A percentile compares a stretch with the other conserved stretches of the same genome.
Evolutionary conservation across 2,329 filamentous ascomycete species (phyloP).

Genomic region (Exophiala viscosa): DNA sequence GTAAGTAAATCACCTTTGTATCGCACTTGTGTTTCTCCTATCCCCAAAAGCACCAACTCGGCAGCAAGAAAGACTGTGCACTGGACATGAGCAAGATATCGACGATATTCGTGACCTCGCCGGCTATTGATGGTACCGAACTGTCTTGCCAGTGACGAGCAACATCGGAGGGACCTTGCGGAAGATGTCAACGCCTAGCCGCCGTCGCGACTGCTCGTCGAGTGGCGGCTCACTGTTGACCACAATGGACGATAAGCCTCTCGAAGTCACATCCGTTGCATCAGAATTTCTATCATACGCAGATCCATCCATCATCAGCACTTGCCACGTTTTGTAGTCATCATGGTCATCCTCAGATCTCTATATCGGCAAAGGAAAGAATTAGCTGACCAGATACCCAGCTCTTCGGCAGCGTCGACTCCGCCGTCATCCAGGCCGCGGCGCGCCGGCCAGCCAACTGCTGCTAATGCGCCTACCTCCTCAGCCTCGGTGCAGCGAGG

Average conservation of each 20-base stretch:
- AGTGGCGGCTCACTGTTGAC: background rate
- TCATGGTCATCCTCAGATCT: conserved; percentile 21
- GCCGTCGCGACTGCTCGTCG: background rate
- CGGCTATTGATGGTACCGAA: too few relatives aligned
- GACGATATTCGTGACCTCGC: too few relatives aligned
- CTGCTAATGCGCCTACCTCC: conserved; percentile 8
- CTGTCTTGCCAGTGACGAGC: too few relatives aligned
- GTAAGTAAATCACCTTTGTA: conserved; percentile 18
- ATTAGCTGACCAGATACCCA: conserved; percentile 18
- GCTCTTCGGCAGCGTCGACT: conserved; percentile 20
- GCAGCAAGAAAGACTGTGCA: background rate
- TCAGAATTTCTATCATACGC: too few relatives aligned
- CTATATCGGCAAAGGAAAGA: conserved; percentile 6
- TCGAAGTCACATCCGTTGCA: too few relatives aligned
- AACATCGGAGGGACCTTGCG: background rate
- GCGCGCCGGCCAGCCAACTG: conserved; percentile 32
- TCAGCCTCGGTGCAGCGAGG: conserved; percentile 21
- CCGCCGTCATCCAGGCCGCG: conserved; percentile 35
- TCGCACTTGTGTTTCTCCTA: background rate
- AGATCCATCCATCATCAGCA: background rate
- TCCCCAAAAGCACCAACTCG: background rate
- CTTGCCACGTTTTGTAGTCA: background rate
- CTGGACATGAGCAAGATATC: too few relatives aligned
- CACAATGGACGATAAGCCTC: too few relatives aligned
- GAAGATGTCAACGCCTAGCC: background rate